phyloP scores from a whole-genome alignment of 2,329 filamentous ascomycete species.

The Ophiostoma sp. region DNA sequence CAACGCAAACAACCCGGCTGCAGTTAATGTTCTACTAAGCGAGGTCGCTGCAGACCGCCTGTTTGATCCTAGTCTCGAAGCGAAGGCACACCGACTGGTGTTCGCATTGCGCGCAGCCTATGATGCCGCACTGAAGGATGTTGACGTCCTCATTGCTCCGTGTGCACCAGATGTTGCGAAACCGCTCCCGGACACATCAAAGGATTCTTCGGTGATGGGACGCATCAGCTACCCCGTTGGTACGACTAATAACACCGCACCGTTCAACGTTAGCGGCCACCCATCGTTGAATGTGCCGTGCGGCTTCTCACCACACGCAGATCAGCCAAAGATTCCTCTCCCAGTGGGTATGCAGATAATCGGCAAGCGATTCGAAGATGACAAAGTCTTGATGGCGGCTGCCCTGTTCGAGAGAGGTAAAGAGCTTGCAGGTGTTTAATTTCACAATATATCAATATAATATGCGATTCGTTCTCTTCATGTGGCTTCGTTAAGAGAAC shows the following conservation, averaged over 20 bases:
- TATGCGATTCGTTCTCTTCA: no score
- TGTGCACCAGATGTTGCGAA: conserved; percentile 41
- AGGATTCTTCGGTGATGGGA: conserved; percentile 36
- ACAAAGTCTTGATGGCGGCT: conserved; percentile 30
- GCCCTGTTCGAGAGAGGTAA: conserved; percentile 31
- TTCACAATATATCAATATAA: no score
- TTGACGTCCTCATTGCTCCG: conserved; percentile 43
- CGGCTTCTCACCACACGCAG: conserved; percentile 29
- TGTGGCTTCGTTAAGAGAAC: neutral
- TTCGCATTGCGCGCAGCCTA: conserved; percentile 46
- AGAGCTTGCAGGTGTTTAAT: neutral
- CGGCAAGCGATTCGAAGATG: conserved; percentile 31
- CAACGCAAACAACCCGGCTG: neutral
- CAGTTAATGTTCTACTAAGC: neutral
- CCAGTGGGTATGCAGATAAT: conserved; percentile 35
- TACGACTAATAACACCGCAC: conserved; percentile 41
- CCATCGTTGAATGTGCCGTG: conserved; percentile 45
- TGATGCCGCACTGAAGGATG: conserved; percentile 37
- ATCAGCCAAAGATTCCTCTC: conserved; percentile 26
- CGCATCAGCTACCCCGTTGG: conserved; percentile 41
- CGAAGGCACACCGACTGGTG: conserved; percentile 44
- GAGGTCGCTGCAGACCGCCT: neutral
- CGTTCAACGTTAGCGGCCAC: conserved; percentile 48
- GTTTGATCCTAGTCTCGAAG: conserved; percentile 33
- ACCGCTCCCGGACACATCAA: conserved; percentile 31